These are phyloP conservation scores for Artomyces pyxidatus DNA, from an alignment of 768 basidiomycete genomes.

Conservation along the genomic window DNA sequence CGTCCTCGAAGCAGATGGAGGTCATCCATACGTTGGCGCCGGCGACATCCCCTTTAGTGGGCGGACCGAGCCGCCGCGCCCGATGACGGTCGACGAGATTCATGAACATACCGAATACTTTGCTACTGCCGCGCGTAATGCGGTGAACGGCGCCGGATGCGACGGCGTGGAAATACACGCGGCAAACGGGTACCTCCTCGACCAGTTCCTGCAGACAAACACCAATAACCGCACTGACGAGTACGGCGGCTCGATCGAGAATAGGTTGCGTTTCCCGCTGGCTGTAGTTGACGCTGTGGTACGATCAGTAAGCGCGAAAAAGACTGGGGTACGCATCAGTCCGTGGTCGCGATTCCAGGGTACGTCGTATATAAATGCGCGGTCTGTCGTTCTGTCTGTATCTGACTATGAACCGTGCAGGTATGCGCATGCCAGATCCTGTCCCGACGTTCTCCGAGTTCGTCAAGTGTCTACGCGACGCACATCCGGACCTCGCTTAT, in stretches of 20 bases:
- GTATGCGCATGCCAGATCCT: slow-evolving; percentile 10
- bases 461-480: slow-evolving; percentile 11
- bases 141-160: not conserved
- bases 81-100: not conserved
- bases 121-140: not conserved
- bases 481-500: slow-evolving; percentile 26
- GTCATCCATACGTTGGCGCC: not conserved
- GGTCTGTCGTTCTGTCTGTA: no score
- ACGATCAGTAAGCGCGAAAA: slow-evolving; percentile 28
- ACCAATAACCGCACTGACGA: not conserved
- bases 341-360: slow-evolving; percentile 17
- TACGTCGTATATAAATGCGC: not conserved
- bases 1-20: not conserved
- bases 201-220: not conserved
- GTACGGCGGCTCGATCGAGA: not conserved
- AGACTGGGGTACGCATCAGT: slow-evolving; percentile 28
- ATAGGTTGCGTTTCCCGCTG: slow-evolving; percentile 6
- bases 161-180: not conserved
- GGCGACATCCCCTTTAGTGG: not conserved
- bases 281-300: slow-evolving; percentile 28
- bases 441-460: slow-evolving; percentile 19
- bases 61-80: not conserved
- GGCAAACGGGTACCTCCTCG: not conserved
- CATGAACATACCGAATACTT: not conserved
- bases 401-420: not conserved